A percentile compares a stretch with the other conserved stretches of the same genome.
These are phyloP conservation scores for Benincasa hispida DNA, from an alignment of 306 rosid genomes.

Conservation along the genomic window DNA sequence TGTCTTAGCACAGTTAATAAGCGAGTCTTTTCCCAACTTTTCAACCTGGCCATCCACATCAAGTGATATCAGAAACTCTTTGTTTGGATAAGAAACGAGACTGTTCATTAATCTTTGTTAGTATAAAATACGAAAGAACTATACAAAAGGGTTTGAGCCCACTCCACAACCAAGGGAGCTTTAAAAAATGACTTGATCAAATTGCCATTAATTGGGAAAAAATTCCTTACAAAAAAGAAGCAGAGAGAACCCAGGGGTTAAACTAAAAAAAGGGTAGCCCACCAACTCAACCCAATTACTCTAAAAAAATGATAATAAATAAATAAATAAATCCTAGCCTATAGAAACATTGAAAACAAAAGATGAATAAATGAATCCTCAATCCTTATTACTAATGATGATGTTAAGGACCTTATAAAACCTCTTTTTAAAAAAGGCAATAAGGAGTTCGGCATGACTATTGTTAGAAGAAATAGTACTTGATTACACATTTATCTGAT, in stretches of 20 bases:
- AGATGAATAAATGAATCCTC: neutral
- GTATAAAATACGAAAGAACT: neutral
- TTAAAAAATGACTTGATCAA: neutral
- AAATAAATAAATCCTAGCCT: neutral
- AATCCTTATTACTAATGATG: neutral
- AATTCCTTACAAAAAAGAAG: neutral
- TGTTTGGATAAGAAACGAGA: neutral
- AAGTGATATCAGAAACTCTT: neutral
- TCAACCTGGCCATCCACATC: slow-evolving; percentile 49
- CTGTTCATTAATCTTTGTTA: neutral
- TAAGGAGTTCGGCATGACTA: neutral
- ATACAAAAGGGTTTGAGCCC: neutral
- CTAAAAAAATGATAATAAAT: no score
- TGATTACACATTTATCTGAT: neutral
- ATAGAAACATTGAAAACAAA: neutral
- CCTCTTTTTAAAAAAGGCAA: neutral
- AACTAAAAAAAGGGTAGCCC: neutral
- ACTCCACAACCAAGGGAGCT: neutral
- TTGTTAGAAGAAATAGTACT: neutral
- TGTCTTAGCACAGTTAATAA: slow-evolving; percentile 90
- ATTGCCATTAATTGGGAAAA: neutral
- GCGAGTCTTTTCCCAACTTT: slow-evolving; percentile 80
- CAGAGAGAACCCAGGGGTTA: neutral
- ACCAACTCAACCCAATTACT: neutral
- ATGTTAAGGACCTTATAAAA: neutral